Evolutionary conservation across 2,329 filamentous ascomycete species (phyloP).

Genomic region (Colletotrichum sp.): DNA sequence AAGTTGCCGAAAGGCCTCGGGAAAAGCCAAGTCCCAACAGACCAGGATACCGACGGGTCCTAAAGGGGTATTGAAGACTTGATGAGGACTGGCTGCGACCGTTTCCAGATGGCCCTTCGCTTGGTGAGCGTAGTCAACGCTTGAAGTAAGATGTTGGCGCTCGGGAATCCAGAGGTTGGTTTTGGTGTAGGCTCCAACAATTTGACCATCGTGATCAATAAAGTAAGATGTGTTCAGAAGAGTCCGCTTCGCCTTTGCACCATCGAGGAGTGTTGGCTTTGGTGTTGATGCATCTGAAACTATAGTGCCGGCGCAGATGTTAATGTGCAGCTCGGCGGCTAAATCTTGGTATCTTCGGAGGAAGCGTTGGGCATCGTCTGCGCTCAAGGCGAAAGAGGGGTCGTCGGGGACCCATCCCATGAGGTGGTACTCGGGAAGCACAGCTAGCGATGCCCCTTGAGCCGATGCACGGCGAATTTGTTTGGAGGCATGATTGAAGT

Average conservation of each 20-base stretch:
- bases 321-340: constrained; percentile 58
- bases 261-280: not conserved
- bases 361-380: constrained; percentile 34
- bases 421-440: constrained; percentile 12
- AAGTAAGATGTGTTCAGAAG: constrained; percentile 57
- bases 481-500: not conserved
- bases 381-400: constrained; percentile 2
- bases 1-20: constrained; percentile 63
- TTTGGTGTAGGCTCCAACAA: constrained; percentile 59
- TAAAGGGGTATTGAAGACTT: constrained; percentile 50
- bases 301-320: constrained; percentile 66
- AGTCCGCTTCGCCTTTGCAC: not conserved
- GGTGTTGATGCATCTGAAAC: constrained; percentile 49
- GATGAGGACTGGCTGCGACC: constrained; percentile 26
- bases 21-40: constrained; percentile 67
- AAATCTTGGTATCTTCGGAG: constrained; percentile 53
- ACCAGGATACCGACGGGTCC: constrained; percentile 59
- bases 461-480: constrained; percentile 1
- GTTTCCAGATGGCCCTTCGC: not conserved
- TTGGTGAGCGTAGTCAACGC: constrained; percentile 23
- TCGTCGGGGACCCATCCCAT: constrained; percentile 14
- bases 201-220: constrained; percentile 46
- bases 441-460: constrained; percentile 9
- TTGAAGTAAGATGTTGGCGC: constrained; percentile 48
- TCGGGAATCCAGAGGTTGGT: constrained; percentile 62